Evolutionary conservation across 176 grass and related monocot species (phyloP), one percentile per base, ranked within the genome.

Genomic region (Musa acuminata): DNA sequence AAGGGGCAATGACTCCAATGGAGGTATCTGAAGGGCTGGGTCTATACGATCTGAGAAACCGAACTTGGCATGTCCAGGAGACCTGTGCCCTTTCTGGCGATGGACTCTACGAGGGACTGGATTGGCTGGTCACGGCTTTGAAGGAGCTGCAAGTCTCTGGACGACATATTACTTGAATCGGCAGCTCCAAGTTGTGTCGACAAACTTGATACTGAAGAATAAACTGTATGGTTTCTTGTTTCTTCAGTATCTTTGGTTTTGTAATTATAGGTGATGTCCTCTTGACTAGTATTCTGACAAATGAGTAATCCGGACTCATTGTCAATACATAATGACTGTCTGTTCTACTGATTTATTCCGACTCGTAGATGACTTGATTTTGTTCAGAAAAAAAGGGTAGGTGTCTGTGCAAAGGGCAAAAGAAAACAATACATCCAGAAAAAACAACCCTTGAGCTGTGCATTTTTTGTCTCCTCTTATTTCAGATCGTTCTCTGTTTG

Each of bases 101-200:
- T 17, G 82, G 82, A 25, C 82, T 84, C 25, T 84, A 84, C 49
- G 82, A 84, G 51, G 77, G 82, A 43, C 58, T 84, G 55, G 82
- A 84, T 67, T 84, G 82, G 82, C 62, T 84, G 1, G 71, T 77
- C 16, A 75, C 82, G 13, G 78, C 52, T 63, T 72, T 84, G 70
- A 84, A 84, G 20, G 70, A 84, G 25, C 51, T 75, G 71, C 67
- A 78, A 67, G 58, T 71, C 58, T 64, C 21, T 49, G 76, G 82
- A 70, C 43, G 43, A 70, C 21, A 70, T 50, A 10, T 20, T 35
- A 21, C 66, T 70, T 49, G 43, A 70, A 7, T 14, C 2, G 22
- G 27, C 62, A 0, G 62, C 23, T 69, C 43, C 43, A 19, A 50
- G 35, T 11, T 50, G 4, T 16, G 25, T 4, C 29, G 13, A 7